phyloP scores from a whole-genome alignment of 371 early-diverging fungal species.

The Syncephalastrum contaminatum region DNA sequence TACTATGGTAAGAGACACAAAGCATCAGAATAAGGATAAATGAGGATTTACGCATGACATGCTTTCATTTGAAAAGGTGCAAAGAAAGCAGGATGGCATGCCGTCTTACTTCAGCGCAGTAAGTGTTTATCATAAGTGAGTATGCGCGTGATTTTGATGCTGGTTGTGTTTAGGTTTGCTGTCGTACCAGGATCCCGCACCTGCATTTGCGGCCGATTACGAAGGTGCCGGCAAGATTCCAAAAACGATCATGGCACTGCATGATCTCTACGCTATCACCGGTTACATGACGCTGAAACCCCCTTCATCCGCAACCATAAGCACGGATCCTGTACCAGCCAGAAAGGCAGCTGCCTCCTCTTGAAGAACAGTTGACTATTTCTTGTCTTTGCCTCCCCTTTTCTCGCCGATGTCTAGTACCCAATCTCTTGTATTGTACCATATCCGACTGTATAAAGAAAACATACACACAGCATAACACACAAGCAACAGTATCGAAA shows the following conservation, averaged over 20 bases:
- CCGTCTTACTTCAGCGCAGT: constrained; percentile 36
- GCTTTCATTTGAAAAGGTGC: constrained; percentile 23
- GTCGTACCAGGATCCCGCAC: constrained; percentile 31
- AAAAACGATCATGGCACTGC: constrained; percentile 26
- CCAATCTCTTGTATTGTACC: too few species aligned
- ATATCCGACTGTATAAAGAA: too few species aligned
- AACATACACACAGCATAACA: too few species aligned
- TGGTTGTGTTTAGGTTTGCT: constrained; percentile 18
- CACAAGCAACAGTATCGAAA: too few species aligned
- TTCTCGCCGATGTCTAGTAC: too few species aligned
- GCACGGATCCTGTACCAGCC: too few species aligned
- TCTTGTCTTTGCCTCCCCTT: too few species aligned
- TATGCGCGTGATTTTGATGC: not conserved
- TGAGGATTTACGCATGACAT: not conserved
- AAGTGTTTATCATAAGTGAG: constrained; percentile 1
- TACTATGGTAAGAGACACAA: constrained; percentile 12
- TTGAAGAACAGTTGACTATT: too few species aligned
- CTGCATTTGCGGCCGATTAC: constrained; percentile 8
- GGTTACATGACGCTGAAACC: not conserved
- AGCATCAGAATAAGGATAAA: not conserved
- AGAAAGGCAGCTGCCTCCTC: too few species aligned
- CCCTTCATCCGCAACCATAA: too few species aligned
- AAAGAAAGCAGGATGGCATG: constrained; percentile 37
- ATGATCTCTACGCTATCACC: constrained; percentile 23
- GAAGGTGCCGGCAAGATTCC: constrained; percentile 9